These are phyloP conservation scores for Saccharomycopsis selenospora DNA, from an alignment of 805 yeast genomes.

Conservation along the genomic window DNA sequence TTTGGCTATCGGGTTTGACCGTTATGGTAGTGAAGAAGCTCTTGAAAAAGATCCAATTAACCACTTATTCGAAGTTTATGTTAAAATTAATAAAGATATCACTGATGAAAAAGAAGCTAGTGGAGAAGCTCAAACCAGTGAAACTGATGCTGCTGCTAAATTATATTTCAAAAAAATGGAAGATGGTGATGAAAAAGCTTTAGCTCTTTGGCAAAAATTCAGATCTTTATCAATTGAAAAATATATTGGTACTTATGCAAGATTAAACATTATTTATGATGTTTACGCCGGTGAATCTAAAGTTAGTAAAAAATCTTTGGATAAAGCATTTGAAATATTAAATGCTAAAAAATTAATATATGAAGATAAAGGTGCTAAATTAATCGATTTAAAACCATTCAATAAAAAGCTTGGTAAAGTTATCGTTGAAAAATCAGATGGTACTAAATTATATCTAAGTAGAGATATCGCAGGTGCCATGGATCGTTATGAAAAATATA, in stretches of 20 bases:
- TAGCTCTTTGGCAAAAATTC: slow-evolving; percentile 75
- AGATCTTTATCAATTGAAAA: slow-evolving; percentile 84
- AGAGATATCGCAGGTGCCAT: slow-evolving; percentile 97
- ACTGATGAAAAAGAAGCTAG: slow-evolving; percentile 44
- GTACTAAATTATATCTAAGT: slow-evolving; percentile 88
- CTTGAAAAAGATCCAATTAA: slow-evolving; percentile 77
- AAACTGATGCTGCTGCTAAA: slow-evolving; percentile 77
- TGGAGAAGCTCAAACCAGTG: slow-evolving; percentile 34
- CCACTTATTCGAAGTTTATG: slow-evolving; percentile 93
- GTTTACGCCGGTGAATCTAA: slow-evolving; percentile 94
- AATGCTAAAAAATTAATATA: slow-evolving; percentile 62
- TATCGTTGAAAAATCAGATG: slow-evolving; percentile 88
- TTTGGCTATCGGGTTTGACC: slow-evolving; percentile 84
- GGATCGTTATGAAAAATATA: slow-evolving; percentile 73
- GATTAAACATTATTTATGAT: slow-evolving; percentile 87
- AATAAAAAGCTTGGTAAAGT: slow-evolving; percentile 92
- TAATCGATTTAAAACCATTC: slow-evolving; percentile 77
- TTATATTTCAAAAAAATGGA: slow-evolving; percentile 86
- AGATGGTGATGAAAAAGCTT: slow-evolving; percentile 79
- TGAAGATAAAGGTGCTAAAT: slow-evolving; percentile 85
- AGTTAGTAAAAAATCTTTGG: slow-evolving; percentile 69
- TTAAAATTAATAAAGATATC: slow-evolving; percentile 73
- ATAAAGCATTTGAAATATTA: slow-evolving; percentile 53
- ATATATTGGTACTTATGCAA: slow-evolving; percentile 81
- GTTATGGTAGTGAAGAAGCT: slow-evolving; percentile 73